Evolutionary conservation across 257 asterid species (phyloP).

Genomic region (Lycium ferocissimum): DNA sequence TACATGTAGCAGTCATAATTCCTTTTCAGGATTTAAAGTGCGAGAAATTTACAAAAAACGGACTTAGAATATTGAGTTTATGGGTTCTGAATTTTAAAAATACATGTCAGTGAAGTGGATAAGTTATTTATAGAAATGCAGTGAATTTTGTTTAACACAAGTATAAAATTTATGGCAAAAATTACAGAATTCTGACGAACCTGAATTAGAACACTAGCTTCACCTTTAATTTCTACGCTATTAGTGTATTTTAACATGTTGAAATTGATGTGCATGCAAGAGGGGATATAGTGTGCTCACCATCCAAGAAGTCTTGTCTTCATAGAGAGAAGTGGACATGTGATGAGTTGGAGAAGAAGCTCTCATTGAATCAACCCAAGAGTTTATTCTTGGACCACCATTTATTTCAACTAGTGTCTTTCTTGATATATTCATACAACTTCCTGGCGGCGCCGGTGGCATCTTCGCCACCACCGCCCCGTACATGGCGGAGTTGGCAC

Average conservation of each 20-base stretch:
- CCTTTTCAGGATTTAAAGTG: not conserved
- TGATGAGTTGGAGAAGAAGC: constrained; percentile 87
- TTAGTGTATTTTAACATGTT: not conserved
- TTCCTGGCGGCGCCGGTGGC: constrained; percentile 73
- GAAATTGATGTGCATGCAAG: too few relatives aligned
- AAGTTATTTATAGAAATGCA: not conserved
- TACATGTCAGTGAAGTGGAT: not conserved
- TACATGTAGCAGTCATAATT: not conserved
- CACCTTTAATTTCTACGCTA: not conserved
- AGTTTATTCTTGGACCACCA: constrained; percentile 51
- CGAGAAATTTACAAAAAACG: not conserved
- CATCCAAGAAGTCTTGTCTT: constrained; percentile 57
- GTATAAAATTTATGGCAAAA: too few relatives aligned
- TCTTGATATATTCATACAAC: constrained; percentile 63
- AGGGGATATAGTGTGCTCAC: constrained; percentile 40
- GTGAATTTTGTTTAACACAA: not conserved
- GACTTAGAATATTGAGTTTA: not conserved
- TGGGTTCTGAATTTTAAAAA: not conserved
- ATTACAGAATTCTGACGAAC: too few relatives aligned
- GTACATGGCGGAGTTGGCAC: constrained; percentile 43
- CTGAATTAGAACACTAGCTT: not conserved
- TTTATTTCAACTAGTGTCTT: constrained; percentile 65
- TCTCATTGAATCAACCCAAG: constrained; percentile 88
- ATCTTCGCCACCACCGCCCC: constrained; percentile 59
- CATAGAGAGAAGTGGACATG: constrained; percentile 50